Evolutionary conservation across 225 moss, liverwort and hornwort species (phyloP).

Genomic region (Asterella californica): DNA sequence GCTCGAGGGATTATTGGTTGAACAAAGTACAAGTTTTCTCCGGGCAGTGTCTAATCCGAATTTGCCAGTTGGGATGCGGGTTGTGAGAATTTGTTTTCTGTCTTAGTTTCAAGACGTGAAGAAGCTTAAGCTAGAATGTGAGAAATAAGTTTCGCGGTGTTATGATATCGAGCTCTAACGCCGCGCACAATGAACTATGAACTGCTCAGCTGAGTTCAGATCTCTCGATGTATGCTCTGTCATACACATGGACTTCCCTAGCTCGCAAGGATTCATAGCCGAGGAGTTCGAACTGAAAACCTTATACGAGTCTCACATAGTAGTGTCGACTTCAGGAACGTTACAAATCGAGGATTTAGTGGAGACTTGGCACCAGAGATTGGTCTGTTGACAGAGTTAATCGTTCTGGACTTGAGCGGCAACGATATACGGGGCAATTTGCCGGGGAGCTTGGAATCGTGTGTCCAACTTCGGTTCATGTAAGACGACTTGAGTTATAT

Average conservation of each 20-base stretch:
- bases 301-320: neutral
- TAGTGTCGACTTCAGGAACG: slow-evolving; percentile 6
- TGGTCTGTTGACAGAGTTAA: slow-evolving; percentile 14
- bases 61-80: neutral
- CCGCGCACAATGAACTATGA: neutral
- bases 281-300: neutral
- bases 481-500: neutral
- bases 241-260: neutral
- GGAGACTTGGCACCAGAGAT: slow-evolving; percentile 19
- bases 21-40: neutral
- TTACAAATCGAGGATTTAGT: slow-evolving; percentile 7
- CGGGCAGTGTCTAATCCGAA: neutral
- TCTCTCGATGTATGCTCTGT: neutral
- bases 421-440: neutral
- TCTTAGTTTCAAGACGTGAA: neutral
- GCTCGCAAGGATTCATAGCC: neutral
- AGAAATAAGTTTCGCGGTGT: no score
- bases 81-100: neutral
- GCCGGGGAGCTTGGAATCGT: neutral
- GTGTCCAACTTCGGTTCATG: neutral
- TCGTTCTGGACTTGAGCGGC: slow-evolving; percentile 9
- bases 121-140: neutral
- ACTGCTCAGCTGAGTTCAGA: neutral
- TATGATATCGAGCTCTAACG: no score
- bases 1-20: no score